phyloP scores from a whole-genome alignment of 139 green algal genomes.

The Asterochloris erici region DNA sequence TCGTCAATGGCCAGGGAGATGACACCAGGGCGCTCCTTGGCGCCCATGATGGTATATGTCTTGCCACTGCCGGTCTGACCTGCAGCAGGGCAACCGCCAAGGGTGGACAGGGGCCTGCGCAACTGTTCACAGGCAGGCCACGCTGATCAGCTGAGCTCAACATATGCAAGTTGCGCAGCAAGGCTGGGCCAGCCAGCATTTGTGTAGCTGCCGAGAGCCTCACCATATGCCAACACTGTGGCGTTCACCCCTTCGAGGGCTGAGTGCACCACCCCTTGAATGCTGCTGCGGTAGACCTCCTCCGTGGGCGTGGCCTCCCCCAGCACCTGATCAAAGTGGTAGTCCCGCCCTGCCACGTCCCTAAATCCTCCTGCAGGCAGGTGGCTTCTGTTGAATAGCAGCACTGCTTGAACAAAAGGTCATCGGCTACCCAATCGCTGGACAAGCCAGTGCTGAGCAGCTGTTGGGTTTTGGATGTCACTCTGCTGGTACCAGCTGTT shows the following conservation, averaged over 20 bases:
- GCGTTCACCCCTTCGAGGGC: slow-evolving; percentile 35
- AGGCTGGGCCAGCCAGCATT: background rate
- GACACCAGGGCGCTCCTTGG: slow-evolving; percentile 15
- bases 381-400: too few species aligned
- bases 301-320: slow-evolving; percentile 9
- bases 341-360: background rate
- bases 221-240: slow-evolving; percentile 36
- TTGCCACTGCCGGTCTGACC: slow-evolving; percentile 41
- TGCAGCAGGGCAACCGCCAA: background rate
- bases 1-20: slow-evolving; percentile 27
- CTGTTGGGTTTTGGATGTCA: too few species aligned
- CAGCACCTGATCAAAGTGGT: slow-evolving; percentile 25
- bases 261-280: slow-evolving; percentile 21
- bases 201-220: background rate
- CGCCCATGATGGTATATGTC: slow-evolving; percentile 39
- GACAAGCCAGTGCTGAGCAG: too few species aligned
- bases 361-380: too few species aligned
- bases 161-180: background rate
- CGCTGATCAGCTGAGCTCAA: background rate
- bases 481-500: too few species aligned
- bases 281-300: slow-evolving; percentile 13
- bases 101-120: background rate
- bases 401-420: too few species aligned
- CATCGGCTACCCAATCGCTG: too few species aligned
- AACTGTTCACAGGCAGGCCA: background rate